Conservation (phyloP, 1,139 yeast species). For the Nadsonia commutata region DNA sequence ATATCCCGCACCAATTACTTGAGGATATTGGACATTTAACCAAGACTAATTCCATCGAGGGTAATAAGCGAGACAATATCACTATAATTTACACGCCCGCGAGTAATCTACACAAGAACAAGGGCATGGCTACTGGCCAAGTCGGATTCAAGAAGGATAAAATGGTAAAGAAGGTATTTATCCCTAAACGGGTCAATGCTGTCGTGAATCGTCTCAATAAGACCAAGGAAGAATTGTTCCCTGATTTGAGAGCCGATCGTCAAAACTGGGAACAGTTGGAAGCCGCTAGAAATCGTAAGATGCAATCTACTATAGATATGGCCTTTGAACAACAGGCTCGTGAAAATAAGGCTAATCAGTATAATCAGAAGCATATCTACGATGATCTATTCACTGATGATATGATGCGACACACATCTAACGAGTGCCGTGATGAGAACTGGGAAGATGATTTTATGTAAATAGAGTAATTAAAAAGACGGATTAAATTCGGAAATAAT, state of each 20-base stretch:
- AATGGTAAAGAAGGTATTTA: conserved; percentile 37
- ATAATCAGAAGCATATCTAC: conserved; percentile 33
- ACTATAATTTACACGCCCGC: conserved; percentile 68
- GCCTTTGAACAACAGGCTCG: conserved; percentile 14
- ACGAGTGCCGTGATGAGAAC: conserved; percentile 41
- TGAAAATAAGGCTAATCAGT: conserved; percentile 20
- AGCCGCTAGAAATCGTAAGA: conserved; percentile 16
- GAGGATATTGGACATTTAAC: conserved; percentile 61
- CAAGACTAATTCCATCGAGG: conserved; percentile 69
- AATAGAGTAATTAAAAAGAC: not conserved
- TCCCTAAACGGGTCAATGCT: conserved; percentile 47
- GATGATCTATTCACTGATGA: conserved; percentile 43
- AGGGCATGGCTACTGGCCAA: conserved; percentile 73
- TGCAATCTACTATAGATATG: conserved; percentile 6
- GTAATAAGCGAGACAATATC: conserved; percentile 55
- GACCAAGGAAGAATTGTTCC: conserved; percentile 45
- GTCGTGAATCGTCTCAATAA: conserved; percentile 52
- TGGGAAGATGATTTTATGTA: conserved; percentile 59
- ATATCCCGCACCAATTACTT: conserved; percentile 38
- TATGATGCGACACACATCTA: conserved; percentile 32
- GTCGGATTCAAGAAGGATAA: conserved; percentile 50
- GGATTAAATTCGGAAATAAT: not conserved
- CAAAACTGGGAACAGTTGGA: conserved; percentile 24
- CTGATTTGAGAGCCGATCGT: conserved; percentile 30
- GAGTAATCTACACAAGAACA: conserved; percentile 53